These are phyloP conservation scores for Serendipita vermifera DNA, from an alignment of 768 basidiomycete species.

Conservation along the genomic window DNA sequence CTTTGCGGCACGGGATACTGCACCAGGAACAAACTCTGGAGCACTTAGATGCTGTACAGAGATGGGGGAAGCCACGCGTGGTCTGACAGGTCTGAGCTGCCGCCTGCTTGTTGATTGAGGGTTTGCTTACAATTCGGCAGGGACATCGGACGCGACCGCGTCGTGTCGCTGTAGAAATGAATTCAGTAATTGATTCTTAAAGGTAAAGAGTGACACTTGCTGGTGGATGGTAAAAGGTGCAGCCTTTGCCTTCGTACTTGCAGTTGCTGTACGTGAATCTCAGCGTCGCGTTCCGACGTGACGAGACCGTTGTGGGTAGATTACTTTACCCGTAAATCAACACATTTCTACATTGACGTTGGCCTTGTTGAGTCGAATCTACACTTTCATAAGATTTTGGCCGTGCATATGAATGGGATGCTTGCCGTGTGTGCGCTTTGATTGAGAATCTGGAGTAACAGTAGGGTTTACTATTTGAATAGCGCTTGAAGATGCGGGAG, in stretches of 20 bases:
- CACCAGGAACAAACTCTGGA: background rate
- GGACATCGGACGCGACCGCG: constrained; percentile 20
- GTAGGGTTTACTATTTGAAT: constrained; percentile 3
- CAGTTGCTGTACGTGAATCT: constrained; percentile 49
- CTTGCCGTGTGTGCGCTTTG: too few species aligned
- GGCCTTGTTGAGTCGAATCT: background rate
- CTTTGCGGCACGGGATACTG: background rate
- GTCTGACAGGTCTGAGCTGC: background rate
- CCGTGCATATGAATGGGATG: too few species aligned
- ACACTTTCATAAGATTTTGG: background rate
- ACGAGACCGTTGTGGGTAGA: constrained; percentile 9
- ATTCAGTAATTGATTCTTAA: constrained; percentile 11
- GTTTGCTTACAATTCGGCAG: background rate
- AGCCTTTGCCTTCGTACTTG: constrained; percentile 78
- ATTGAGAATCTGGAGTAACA: too few species aligned
- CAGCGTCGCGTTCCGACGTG: background rate
- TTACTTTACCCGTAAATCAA: constrained; percentile 69
- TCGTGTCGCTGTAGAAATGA: background rate
- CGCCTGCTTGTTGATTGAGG: constrained; percentile 1
- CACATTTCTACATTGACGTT: constrained; percentile 81
- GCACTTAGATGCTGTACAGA: background rate
- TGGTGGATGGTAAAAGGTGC: constrained; percentile 68
- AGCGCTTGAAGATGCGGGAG: background rate
- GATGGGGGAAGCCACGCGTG: constrained; percentile 4
- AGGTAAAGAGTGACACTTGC: constrained; percentile 27